Conservation (phyloP, 73 alveolate species). For the Vitrella brassicaformis region DNA sequence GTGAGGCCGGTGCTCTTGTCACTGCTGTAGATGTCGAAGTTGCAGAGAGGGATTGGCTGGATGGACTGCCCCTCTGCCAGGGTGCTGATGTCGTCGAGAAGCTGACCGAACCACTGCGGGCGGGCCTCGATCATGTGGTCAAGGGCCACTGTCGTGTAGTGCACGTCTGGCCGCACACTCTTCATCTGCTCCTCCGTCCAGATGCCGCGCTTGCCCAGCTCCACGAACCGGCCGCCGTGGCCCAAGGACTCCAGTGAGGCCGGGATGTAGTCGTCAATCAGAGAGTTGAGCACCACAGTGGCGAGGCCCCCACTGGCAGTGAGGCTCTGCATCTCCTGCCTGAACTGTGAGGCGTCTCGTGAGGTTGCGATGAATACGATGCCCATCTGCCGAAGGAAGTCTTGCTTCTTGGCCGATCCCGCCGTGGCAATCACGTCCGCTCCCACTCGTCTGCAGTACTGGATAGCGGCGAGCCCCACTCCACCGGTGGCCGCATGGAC, state of each 20-base stretch:
- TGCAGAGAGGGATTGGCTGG: neutral
- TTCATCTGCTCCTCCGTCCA: constrained; percentile 18
- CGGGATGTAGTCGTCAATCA: constrained; percentile 18
- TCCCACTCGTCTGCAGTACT: constrained; percentile 4
- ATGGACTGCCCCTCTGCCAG: neutral
- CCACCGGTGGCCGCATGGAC: constrained; percentile 24
- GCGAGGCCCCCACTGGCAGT: neutral
- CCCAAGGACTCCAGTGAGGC: neutral
- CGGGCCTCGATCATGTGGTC: neutral
- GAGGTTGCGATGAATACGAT: constrained; percentile 1
- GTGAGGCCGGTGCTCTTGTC: neutral
- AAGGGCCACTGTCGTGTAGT: constrained; percentile 6
- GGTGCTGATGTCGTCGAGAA: neutral
- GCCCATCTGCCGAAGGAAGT: constrained; percentile 1
- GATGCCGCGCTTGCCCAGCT: constrained; percentile 26
- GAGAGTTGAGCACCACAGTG: constrained; percentile 9
- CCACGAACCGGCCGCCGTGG: constrained; percentile 21
- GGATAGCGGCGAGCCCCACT: constrained; percentile 8
- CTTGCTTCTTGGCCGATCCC: constrained; percentile 1
- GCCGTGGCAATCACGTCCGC: constrained; percentile 1
- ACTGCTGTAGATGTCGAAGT: neutral
- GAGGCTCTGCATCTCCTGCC: neutral
- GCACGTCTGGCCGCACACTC: constrained; percentile 10
- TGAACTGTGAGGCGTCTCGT: neutral
- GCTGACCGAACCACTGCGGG: neutral